Conservation (phyloP, 2,329 filamentous ascomycete species). For the Aspergillus uvarum region DNA sequence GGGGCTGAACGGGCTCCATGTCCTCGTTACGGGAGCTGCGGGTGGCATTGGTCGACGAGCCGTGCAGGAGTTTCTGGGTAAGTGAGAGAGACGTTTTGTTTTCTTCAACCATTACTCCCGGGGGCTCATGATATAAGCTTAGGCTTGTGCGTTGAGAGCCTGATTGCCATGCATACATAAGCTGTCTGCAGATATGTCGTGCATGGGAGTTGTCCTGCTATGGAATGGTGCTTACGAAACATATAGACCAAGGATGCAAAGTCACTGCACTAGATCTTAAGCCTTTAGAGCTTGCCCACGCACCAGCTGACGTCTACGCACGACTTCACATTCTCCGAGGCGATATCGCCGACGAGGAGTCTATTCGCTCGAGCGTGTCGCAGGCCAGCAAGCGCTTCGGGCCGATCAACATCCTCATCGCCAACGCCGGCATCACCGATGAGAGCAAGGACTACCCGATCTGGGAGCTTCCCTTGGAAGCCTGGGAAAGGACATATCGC, state of each 20-base stretch:
- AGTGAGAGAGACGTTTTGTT: slow-evolving; percentile 15
- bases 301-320: slow-evolving; percentile 27
- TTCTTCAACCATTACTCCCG: background rate
- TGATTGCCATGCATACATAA: too few relatives aligned
- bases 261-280: slow-evolving; percentile 54
- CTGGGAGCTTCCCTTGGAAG: slow-evolving; percentile 53
- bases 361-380: slow-evolving; percentile 44
- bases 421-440: background rate
- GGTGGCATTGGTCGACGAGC: slow-evolving; percentile 53
- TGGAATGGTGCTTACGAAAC: background rate
- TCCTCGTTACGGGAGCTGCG: slow-evolving; percentile 55
- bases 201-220: background rate
- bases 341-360: slow-evolving; percentile 50
- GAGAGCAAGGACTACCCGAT: slow-evolving; percentile 28
- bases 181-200: too few relatives aligned
- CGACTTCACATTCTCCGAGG: slow-evolving; percentile 46
- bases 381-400: slow-evolving; percentile 10
- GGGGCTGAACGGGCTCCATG: slow-evolving; percentile 50
- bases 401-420: slow-evolving; percentile 1
- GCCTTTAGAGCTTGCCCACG: slow-evolving; percentile 33
- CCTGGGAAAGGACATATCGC: slow-evolving; percentile 54
- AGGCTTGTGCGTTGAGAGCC: too few relatives aligned
- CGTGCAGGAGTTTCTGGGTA: slow-evolving; percentile 55
- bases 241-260: slow-evolving; percentile 52
- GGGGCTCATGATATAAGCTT: too few relatives aligned